Evolutionary conservation across 23 red algal species (phyloP), one percentile per base, ranked within the genome.

Genomic region (Gracilariopsis chorda): DNA sequence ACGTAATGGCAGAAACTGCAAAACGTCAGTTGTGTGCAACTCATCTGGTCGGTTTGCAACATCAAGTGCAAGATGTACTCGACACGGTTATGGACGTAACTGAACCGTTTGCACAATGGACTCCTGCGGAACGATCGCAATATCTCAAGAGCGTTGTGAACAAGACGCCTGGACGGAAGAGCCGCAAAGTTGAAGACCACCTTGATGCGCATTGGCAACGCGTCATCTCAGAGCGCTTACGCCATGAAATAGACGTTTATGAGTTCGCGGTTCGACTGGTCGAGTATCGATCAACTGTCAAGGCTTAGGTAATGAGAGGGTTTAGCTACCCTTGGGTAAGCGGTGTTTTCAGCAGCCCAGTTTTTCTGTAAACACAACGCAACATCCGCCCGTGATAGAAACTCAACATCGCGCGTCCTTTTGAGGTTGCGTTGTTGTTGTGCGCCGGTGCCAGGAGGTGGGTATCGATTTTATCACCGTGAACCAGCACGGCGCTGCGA

Each of bases 251-350:
- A 7, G 52, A 83, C 29, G 78, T 83, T 36, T 83, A 64, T 49
- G 47, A 83, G 20, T 83, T 83, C 59, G 78, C 78, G 7, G 59
- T n/a, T n/a, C n/a, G n/a, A n/a, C n/a, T n/a, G n/a, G n/a, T n/a
- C n/a, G n/a, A n/a, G n/a, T n/a, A n/a, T n/a, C n/a, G n/a, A n/a
- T n/a, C n/a, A n/a, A n/a, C n/a, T n/a, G n/a, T n/a, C n/a, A n/a
- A n/a, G n/a, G n/a, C n/a, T n/a, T n/a, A n/a, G n/a, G n/a, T n/a
- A n/a, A n/a, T n/a, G n/a, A n/a, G n/a, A n/a, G n/a, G n/a, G n/a
- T n/a, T n/a, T n/a, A n/a, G n/a, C n/a, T n/a, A n/a, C n/a, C n/a
- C n/a, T n/a, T n/a, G n/a, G n/a, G n/a, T n/a, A n/a, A n/a, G n/a
- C n/a, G n/a, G n/a, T n/a, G n/a, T n/a, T n/a, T n/a, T n/a, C n/a